Evolutionary conservation across 208 protist genomes (phyloP).

Genomic region (Leishmania guyanensis): DNA sequence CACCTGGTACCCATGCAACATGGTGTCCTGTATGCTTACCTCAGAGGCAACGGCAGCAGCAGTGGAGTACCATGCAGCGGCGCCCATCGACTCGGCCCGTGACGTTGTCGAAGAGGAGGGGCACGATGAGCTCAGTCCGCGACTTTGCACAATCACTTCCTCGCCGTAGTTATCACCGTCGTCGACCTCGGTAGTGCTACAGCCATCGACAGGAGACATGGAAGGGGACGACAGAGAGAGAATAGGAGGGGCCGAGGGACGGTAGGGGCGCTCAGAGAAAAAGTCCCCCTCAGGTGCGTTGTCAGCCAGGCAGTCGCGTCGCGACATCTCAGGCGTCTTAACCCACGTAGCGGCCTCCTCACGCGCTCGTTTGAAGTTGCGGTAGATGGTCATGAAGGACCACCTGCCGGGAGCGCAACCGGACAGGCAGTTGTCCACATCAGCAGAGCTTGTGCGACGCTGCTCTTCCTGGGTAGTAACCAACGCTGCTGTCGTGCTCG

Average conservation of each 20-base stretch:
- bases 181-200: not conserved
- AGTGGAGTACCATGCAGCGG: not conserved
- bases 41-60: not conserved
- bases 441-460: not conserved
- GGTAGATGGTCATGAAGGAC: conserved; percentile 17
- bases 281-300: not conserved
- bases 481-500: not conserved
- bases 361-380: conserved; percentile 18
- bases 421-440: not conserved
- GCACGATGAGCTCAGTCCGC: not conserved
- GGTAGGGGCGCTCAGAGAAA: not conserved
- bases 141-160: not conserved
- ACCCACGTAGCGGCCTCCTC: not conserved
- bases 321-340: not conserved
- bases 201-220: not conserved
- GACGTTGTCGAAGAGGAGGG: not conserved
- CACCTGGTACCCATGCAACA: not conserved
- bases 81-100: conserved; percentile 1
- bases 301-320: not conserved
- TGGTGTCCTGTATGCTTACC: not conserved
- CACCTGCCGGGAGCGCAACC: not conserved
- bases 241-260: not conserved
- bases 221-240: not conserved
- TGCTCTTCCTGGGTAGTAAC: not conserved
- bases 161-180: not conserved